A percentile compares a stretch with the other conserved stretches of the same genome.
Evolutionary conservation across 1,284 basidiomycete species (phyloP).

Genomic region (Coniferiporia sulphurascens): DNA sequence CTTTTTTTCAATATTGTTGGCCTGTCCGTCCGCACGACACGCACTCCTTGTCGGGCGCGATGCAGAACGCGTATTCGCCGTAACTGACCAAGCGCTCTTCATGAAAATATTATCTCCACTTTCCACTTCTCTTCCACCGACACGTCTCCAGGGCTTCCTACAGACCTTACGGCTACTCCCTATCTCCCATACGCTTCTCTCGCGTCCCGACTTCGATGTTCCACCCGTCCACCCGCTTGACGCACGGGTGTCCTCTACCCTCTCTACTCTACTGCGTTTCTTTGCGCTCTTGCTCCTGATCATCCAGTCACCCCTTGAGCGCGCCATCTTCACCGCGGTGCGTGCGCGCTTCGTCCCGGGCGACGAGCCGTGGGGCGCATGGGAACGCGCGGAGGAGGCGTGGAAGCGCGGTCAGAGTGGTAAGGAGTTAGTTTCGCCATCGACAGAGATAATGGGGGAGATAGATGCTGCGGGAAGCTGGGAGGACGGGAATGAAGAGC

Average conservation of each 20-base stretch:
- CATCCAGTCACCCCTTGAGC: constrained; percentile 33
- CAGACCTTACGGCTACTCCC: neutral
- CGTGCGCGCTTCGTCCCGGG: constrained; percentile 41
- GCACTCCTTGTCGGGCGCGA: constrained; percentile 34
- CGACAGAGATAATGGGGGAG: neutral
- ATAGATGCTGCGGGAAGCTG: neutral
- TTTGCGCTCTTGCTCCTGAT: constrained; percentile 24
- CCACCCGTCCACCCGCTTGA: neutral
- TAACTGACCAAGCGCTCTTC: constrained; percentile 34
- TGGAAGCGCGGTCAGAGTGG: neutral
- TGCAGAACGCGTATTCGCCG: constrained; percentile 32
- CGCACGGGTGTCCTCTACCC: neutral
- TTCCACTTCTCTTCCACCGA: neutral
- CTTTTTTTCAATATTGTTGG: constrained; percentile 49
- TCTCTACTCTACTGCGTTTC: constrained; percentile 16
- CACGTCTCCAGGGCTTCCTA: neutral
- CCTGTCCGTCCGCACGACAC: constrained; percentile 39
- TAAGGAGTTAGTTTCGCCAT: no score
- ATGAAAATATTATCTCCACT: constrained; percentile 32
- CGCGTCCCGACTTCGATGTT: neutral
- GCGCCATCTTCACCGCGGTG: constrained; percentile 32
- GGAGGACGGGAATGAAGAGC: neutral
- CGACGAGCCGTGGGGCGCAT: constrained; percentile 46
- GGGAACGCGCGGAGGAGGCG: constrained; percentile 28
- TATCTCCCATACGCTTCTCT: constrained; percentile 4